A percentile compares a stretch with the other conserved stretches of the same genome.
These are phyloP conservation scores for Gossypium davidsonii DNA, from an alignment of 441 rosid species.

Conservation along the genomic window DNA sequence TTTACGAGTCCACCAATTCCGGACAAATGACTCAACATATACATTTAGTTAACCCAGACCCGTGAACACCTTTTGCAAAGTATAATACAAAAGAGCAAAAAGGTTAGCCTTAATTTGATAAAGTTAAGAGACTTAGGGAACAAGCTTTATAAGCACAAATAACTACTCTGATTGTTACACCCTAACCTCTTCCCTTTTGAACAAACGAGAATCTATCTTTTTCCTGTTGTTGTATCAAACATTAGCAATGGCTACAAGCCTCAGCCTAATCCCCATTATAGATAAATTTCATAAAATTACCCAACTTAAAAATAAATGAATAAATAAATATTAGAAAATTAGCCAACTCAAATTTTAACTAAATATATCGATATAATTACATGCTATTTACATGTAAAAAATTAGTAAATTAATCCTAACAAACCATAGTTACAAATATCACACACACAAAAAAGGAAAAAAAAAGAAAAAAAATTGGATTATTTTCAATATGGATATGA, in stretches of 20 bases:
- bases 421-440: background rate
- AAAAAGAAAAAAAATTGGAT: background rate
- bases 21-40: no score
- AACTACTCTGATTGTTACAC: conserved; percentile 7
- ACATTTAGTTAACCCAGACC: no score
- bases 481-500: background rate
- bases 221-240: background rate
- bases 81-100: background rate
- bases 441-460: no score
- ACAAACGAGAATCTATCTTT: background rate
- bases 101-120: background rate
- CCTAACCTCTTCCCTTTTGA: background rate
- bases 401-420: background rate
- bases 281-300: background rate
- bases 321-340: background rate
- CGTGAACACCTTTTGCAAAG: background rate
- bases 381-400: background rate
- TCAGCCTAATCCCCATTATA: background rate
- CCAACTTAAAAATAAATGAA: background rate
- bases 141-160: background rate
- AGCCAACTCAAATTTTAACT: background rate
- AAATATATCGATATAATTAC: background rate
- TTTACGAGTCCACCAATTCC: no score
- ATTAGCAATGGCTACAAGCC: background rate
- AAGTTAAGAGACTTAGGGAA: conserved; percentile 1